Conservation (phyloP, 2,329 filamentous ascomycete genomes). For the Scorias spongiosa region DNA sequence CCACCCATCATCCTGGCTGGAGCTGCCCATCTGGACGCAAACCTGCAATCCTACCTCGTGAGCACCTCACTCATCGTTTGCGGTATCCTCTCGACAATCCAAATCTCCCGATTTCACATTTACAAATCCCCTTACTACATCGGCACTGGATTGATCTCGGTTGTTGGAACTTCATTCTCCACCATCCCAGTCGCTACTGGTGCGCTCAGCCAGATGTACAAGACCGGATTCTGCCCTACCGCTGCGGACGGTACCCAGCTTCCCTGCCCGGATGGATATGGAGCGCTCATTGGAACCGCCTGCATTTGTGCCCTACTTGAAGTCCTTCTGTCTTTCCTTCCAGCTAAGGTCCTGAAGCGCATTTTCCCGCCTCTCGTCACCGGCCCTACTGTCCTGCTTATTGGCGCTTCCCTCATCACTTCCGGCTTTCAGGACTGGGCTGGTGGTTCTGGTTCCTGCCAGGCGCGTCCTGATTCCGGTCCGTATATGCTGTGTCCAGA, state of each 20-base stretch:
- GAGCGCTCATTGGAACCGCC: conserved; percentile 54
- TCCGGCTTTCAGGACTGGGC: conserved; percentile 66
- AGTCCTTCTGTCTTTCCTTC: conserved; percentile 59
- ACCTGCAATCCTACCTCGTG: conserved; percentile 59
- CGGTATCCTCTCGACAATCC: conserved; percentile 56
- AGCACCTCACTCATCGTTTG: conserved; percentile 67
- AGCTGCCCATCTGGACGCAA: conserved; percentile 46
- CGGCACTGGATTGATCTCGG: conserved; percentile 66
- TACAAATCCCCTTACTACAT: conserved; percentile 57
- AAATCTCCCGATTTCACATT: conserved; percentile 65
- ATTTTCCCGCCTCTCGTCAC: conserved; percentile 68
- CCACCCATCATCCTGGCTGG: conserved; percentile 59
- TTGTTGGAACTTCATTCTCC: conserved; percentile 64
- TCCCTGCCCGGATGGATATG: conserved; percentile 63
- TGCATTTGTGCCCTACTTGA: conserved; percentile 42
- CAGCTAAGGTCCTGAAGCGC: conserved; percentile 50
- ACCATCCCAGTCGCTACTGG: conserved; percentile 60
- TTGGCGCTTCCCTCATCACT: conserved; percentile 57
- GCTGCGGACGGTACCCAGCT: conserved; percentile 48
- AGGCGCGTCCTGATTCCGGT: conserved; percentile 28
- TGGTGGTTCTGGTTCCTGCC: conserved; percentile 51
- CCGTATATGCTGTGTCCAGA: conserved; percentile 52
- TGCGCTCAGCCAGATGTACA: conserved; percentile 63
- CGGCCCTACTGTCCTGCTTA: conserved; percentile 52
- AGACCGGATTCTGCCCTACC: conserved; percentile 49